Evolutionary conservation across 352 stramenopile species (phyloP).

Genomic region (Globisporangium uncinulatum): DNA sequence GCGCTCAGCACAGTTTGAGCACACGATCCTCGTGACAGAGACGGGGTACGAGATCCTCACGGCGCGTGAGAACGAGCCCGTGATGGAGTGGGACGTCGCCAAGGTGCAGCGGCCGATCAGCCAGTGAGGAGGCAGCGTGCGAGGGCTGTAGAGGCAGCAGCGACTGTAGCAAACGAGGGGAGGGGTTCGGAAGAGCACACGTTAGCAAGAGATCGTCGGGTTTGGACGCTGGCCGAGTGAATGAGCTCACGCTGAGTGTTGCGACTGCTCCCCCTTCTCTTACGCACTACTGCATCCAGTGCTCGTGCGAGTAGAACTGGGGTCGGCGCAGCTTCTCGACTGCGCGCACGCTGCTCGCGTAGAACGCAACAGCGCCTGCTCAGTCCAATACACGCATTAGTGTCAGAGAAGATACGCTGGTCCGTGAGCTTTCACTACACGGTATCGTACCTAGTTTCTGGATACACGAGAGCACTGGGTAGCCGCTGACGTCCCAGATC

Average conservation of each 20-base stretch:
- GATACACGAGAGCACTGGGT: conserved; percentile 33
- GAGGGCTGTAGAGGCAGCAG: background rate
- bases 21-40: conserved; percentile 98
- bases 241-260: background rate
- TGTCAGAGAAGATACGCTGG: background rate
- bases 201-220: background rate
- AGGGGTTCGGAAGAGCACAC: conserved; percentile 1
- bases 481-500: conserved; percentile 40
- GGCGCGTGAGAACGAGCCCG: conserved; percentile 75
- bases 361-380: conserved; percentile 42
- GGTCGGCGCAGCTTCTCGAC: conserved; percentile 42
- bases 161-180: conserved; percentile 9
- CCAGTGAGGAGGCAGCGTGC: background rate
- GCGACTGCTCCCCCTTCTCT: no score
- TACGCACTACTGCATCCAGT: conserved; percentile 13
- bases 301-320: conserved; percentile 55
- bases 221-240: background rate
- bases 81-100: conserved; percentile 82
- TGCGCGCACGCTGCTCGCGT: conserved; percentile 40
- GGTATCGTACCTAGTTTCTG: conserved; percentile 46
- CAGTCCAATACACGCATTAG: background rate
- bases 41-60: conserved; percentile 97
- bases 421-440: background rate
- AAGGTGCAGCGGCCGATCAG: conserved; percentile 64
- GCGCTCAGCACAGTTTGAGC: conserved; percentile 96